Evolutionary conservation across 2,329 filamentous ascomycete genomes (phyloP).

Genomic region (Penicillium sp.): DNA sequence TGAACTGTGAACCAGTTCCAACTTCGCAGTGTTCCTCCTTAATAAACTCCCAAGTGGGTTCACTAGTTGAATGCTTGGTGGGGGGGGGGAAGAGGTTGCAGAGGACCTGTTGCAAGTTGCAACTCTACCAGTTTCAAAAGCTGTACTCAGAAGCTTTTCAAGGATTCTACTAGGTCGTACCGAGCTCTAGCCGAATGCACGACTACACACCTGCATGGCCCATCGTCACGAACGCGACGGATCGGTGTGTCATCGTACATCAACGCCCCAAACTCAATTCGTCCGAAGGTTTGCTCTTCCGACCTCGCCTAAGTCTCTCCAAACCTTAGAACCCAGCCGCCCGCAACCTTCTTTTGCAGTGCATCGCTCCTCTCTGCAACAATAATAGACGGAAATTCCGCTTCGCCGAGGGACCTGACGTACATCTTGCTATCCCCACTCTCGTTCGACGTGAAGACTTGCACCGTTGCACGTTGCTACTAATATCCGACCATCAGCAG

Average conservation of each 20-base stretch:
- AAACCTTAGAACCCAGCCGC: background rate
- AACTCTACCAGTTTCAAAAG: constrained; percentile 5
- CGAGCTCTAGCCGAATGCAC: constrained; percentile 4
- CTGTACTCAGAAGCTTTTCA: constrained; percentile 1
- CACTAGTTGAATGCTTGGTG: background rate
- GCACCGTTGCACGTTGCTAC: background rate
- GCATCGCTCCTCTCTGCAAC: background rate
- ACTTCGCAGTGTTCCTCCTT: too few species aligned
- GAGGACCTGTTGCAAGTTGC: background rate
- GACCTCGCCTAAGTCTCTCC: constrained; percentile 6
- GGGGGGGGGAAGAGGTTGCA: background rate
- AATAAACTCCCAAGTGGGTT: constrained; percentile 6
- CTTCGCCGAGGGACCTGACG: constrained; percentile 15
- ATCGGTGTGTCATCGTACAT: constrained; percentile 5
- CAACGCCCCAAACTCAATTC: constrained; percentile 7
- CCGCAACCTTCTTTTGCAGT: background rate
- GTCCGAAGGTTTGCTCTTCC: constrained; percentile 1
- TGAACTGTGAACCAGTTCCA: too few species aligned
- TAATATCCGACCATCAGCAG: constrained; percentile 16
- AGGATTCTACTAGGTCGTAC: constrained; percentile 1
- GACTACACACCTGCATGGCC: background rate
- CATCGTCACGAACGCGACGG: background rate
- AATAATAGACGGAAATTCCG: constrained; percentile 9
- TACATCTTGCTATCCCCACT: constrained; percentile 9
- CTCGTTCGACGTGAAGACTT: background rate